Evolutionary conservation across 1,284 basidiomycete genomes (phyloP), one percentile per base, ranked within the genome.

Genomic region (Microbotryomycetes sp.): DNA sequence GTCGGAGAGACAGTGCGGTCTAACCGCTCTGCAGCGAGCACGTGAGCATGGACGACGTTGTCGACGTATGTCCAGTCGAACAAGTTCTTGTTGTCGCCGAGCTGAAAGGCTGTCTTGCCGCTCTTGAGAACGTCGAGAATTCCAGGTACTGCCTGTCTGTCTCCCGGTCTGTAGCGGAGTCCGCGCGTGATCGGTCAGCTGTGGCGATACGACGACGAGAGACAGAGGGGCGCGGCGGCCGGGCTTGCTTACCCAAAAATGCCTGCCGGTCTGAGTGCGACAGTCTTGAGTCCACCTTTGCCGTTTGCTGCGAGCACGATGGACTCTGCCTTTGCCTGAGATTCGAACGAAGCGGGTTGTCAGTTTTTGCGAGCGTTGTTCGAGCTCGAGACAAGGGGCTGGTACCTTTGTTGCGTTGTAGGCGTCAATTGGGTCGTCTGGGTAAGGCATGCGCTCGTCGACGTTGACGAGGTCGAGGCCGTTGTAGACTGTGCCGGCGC

Each of bases 31-130:
- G 89, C 88, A 2, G 96, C 96, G 52, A 98, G 84, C 7, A 99
- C 78, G 74, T 99, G 96, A 2, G 94, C 94, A 72, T 89, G 84
- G 0, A 92, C 93, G 64, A 96, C 87, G 75, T 99, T 99, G 66
- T 85, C 90, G 66, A 98, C 91, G 72, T 97, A 97, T 1, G 94
- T 97, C 85, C 90, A 97, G 77, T 99, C 96, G 71, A 92, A 94
- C 11, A 97, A 78, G 75, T 98, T 98, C 64, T 81, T 83, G 78
- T 97, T 97, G 76, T 87, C 81, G 51, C 96, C 96, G 64, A 99
- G 86, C 77, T 97, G 94, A 80, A 91, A 89, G 68, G 89, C 85
- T 2, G 91, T 91, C 76, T 94, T 89, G 24, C 84, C 83, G 57
- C 83, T 83, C 71, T 88, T 82, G 74, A 92, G 87, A 6, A 88